Percentiles rank a stretch among this genome's conserved stretches.
Evolutionary conservation across 352 stramenopile species (phyloP).

Genomic region (Pythium aquatile): DNA sequence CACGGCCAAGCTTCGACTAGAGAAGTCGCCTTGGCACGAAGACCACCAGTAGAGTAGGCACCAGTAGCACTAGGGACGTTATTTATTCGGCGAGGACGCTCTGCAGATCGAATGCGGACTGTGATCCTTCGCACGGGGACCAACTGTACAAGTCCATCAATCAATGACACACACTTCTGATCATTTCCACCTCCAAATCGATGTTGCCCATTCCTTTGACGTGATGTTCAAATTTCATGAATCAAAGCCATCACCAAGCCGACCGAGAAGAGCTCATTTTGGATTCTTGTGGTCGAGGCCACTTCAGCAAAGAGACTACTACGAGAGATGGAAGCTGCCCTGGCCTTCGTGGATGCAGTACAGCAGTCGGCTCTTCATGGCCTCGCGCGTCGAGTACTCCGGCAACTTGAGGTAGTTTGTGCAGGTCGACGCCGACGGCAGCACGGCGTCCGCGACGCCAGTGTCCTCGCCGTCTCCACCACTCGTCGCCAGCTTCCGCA

Average conservation of each 20-base stretch:
- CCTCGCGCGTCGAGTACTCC: constrained; percentile 80
- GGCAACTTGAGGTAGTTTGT: constrained; percentile 91
- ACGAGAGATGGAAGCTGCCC: constrained; percentile 82
- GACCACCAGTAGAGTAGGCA: not conserved
- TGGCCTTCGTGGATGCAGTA: constrained; percentile 88
- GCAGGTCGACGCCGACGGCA: constrained; percentile 87
- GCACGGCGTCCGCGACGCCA: constrained; percentile 39
- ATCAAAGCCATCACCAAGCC: not conserved
- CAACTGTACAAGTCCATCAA: constrained; percentile 21
- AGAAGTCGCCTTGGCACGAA: constrained; percentile 3
- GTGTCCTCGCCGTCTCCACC: constrained; percentile 22
- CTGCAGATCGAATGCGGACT: constrained; percentile 24
- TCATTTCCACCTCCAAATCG: not conserved
- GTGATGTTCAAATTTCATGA: not conserved
- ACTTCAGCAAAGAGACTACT: not conserved
- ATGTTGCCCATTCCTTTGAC: not conserved
- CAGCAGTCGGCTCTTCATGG: constrained; percentile 67
- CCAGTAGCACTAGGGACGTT: constrained; percentile 23
- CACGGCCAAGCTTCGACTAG: not conserved
- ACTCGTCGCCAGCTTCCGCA: constrained; percentile 65
- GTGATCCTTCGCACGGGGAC: not conserved
- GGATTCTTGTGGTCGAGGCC: too few species aligned
- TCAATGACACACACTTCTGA: not conserved
- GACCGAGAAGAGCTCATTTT: too few species aligned
- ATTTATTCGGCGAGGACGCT: constrained; percentile 18